Percentiles rank a stretch among this genome's conserved stretches.
Evolutionary conservation across 169 alveolate genomes (phyloP).

Genomic region (Neospora caninum): DNA sequence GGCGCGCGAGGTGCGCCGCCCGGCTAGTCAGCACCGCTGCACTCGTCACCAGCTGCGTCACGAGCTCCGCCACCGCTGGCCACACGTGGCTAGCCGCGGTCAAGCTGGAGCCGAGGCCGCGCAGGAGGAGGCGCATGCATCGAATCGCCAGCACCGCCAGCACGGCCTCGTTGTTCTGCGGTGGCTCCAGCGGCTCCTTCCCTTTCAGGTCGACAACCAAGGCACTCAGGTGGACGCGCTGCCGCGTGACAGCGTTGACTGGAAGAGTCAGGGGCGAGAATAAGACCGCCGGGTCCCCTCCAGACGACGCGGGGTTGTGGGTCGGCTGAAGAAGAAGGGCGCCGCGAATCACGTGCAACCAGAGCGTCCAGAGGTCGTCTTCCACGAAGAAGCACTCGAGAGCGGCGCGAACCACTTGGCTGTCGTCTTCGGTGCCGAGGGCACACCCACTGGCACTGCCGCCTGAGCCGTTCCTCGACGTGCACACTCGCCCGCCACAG

Average conservation of each 20-base stretch:
- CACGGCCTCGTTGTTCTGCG: constrained; percentile 39
- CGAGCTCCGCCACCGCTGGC: constrained; percentile 52
- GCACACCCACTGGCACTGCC: constrained; percentile 30
- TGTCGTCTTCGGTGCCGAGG: not conserved
- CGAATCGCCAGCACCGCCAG: constrained; percentile 48
- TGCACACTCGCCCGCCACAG: constrained; percentile 30
- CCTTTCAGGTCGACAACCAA: constrained; percentile 35
- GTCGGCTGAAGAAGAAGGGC: constrained; percentile 48
- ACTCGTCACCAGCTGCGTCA: constrained; percentile 15
- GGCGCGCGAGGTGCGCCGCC: constrained; percentile 39
- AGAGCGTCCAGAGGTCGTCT: constrained; percentile 38
- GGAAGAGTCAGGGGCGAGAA: constrained; percentile 31
- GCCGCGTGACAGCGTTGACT: constrained; percentile 12
- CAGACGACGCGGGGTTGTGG: not conserved
- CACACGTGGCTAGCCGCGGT: constrained; percentile 46
- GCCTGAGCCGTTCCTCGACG: not conserved
- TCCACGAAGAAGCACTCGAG: constrained; percentile 27
- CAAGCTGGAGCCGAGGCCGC: constrained; percentile 41
- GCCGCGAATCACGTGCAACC: constrained; percentile 45
- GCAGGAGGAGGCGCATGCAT: constrained; percentile 57
- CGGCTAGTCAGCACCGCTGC: not conserved
- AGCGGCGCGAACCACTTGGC: constrained; percentile 11
- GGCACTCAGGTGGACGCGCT: constrained; percentile 35
- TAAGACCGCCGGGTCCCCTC: not conserved
- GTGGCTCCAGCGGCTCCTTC: constrained; percentile 63